A percentile compares a stretch with the other conserved stretches of the same genome.
Conservation (phyloP, 1,139 yeast genomes). For the Candida sp. region DNA sequence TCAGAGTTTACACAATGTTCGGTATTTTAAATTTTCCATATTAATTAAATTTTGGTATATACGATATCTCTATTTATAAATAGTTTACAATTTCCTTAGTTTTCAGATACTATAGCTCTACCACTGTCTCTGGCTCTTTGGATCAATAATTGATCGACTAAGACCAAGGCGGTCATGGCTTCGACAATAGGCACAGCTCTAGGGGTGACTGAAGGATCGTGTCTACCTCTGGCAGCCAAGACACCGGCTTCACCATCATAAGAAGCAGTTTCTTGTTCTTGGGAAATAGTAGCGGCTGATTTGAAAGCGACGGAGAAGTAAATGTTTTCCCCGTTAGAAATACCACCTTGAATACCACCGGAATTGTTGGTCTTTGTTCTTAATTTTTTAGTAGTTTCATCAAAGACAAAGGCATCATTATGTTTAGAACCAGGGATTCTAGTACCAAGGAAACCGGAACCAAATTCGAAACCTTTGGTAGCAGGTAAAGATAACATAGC, state of each 20-base stretch:
- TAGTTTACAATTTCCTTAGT: neutral
- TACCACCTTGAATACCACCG: conserved; percentile 99
- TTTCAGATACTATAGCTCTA: conserved; percentile 14
- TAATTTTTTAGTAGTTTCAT: conserved; percentile 52
- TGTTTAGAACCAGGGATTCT: conserved; percentile 89
- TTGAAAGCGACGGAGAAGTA: conserved; percentile 95
- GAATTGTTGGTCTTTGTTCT: conserved; percentile 89
- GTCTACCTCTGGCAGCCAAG: conserved; percentile 95
- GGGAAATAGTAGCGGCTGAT: conserved; percentile 96
- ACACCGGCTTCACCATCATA: conserved; percentile 87
- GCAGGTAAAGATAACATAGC: conserved; percentile 99
- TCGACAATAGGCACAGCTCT: conserved; percentile 98
- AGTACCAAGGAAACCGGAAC: conserved; percentile 93
- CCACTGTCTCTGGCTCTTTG: conserved; percentile 78
- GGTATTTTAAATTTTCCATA: too few relatives aligned
- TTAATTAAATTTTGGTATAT: too few relatives aligned
- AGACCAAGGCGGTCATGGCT: conserved; percentile 93
- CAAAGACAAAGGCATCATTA: conserved; percentile 78
- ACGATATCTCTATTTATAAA: too few relatives aligned
- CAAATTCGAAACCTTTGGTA: conserved; percentile 96
- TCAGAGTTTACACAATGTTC: too few relatives aligned
- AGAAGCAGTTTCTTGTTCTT: conserved; percentile 83
- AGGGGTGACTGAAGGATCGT: conserved; percentile 97
- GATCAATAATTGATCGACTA: conserved; percentile 80
- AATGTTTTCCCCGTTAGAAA: conserved; percentile 91